Evolutionary conservation across 495 filamentous ascomycete species (phyloP), one percentile per base, ranked within the genome.

Genomic region (Antarctomyces pellizariae): DNA sequence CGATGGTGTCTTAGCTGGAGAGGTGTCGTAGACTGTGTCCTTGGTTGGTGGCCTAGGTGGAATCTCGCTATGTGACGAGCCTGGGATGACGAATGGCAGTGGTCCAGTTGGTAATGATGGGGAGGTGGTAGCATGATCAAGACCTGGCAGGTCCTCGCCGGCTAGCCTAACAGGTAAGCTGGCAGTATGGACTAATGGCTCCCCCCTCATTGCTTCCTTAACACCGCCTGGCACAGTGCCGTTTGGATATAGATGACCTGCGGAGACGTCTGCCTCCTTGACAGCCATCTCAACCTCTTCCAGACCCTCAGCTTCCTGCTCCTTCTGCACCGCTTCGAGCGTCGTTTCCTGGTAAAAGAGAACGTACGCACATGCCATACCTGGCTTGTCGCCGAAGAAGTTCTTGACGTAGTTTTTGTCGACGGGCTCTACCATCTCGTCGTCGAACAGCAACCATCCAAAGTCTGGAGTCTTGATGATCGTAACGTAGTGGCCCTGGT

Each of bases 321-420:
- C 65, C 30, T 56, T 71, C 36, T 73, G 59, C 24, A 95, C 68
- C 26, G 76, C 80, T 45, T 95, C 86, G 11, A 80, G 54, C 1
- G 82, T 91, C 2, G 83, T 92, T 46, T 97, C 84, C 43, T 93
- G 86, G 43, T 97, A 97, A 49, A 97, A 95, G 1, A 97, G 55
- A 11, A 97, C 83, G 41, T 97, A 97, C 12, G 86, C 86, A 48
- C 82, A 93, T 11, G 86, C 89, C 45, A 82, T 61, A 1, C 78
- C 78, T 9, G 78, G 75, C 35, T 75, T 72, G 41, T 92, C 86
- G 14, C 86, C 86, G 42, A 97, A 97, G 52, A 95, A 97, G 43
- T 91, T 95, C 28, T 68, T 63, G n/a, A 97, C 89, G 43, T 86
- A 97, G 41, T 69, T 71, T 44, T 92, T 92, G 42, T 93, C 80